Base-by-base conservation (phyloP, 176 grass and related monocot species). In the Tuctoria greenei region DNA sequence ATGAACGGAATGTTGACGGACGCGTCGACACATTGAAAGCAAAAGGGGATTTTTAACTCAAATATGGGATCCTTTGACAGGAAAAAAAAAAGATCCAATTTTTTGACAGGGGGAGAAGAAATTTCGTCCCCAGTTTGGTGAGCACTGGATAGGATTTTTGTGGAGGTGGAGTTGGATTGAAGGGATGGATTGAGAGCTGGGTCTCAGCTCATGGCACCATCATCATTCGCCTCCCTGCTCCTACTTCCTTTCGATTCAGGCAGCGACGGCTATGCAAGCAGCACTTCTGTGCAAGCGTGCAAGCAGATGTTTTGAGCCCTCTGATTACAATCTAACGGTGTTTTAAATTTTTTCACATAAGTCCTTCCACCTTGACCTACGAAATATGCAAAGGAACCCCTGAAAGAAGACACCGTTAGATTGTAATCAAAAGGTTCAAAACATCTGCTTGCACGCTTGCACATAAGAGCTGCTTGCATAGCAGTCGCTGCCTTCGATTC, bases 131-230 rank as follows among this genome's bases (percentile, higher is more conserved):
- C 44, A 14, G 44, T 46, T 46, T 46, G 44, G 44, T 46, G 39
- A 59, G 64, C 44, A 83, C 73, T 54, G 73, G 80, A 57, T 81
- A 35, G 56, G 76, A 66, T 75, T 77, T 63, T 65, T 69, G 75
- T 69, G 68, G 79, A 76, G 58, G 52, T 86, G 90, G 90, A 97
- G 90, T 97, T 93, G 85, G 93, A 97, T 97, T 91, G 93, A 93
- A 97, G 91, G 72, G 82, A 93, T 77, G 80, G 78, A 43, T 75
- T 82, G 79, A 57, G 80, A 50, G 67, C 79, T 69, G 44, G 44
- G n/a, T n/a, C n/a, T n/a, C n/a, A 46, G 9, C 8, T 46, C 12
- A 46, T 46, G 80, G 67, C 67, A 67, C 69, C 82, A 85, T 88
- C 66, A 72, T 83, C n/a, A n/a, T n/a, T 46, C 47, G 40, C 36